A percentile compares a stretch with the other conserved stretches of the same genome.
These are phyloP conservation scores for Boehmeria nivea DNA, from an alignment of 306 rosid genomes.

Conservation along the genomic window DNA sequence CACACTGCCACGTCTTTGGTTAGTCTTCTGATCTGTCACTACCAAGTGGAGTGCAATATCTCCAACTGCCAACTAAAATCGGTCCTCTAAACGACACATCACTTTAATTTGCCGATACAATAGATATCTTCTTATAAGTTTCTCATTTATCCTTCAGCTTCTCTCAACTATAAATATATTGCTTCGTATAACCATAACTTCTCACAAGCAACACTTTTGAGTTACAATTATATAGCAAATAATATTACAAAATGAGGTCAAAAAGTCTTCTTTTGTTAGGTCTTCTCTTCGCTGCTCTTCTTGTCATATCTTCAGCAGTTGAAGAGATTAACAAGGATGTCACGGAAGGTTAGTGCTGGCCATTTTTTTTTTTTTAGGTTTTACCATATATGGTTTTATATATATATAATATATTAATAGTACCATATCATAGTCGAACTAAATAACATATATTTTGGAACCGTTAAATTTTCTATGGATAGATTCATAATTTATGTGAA, in stretches of 20 bases:
- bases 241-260: conserved; percentile 4
- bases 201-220: not conserved
- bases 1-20: not conserved
- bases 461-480: no score
- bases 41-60: not conserved
- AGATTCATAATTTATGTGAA: no score
- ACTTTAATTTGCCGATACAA: no score
- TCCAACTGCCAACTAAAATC: not conserved
- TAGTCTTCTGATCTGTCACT: conserved; percentile 3
- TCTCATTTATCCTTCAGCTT: not conserved
- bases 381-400: no score
- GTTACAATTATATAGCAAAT: no score
- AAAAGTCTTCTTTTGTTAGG: not conserved
- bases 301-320: conserved; percentile 3
- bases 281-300: conserved; percentile 9
- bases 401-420: no score
- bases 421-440: no score
- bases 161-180: not conserved
- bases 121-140: not conserved
- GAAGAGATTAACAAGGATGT: not conserved
- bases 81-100: not conserved
- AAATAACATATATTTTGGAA: no score
- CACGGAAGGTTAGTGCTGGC: no score
- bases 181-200: not conserved
- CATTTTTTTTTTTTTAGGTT: no score